A percentile compares a stretch with the other conserved stretches of the same genome.
phyloP scores from a whole-genome alignment of 306 rosid species.

The Psophocarpus tetragonolobus region DNA sequence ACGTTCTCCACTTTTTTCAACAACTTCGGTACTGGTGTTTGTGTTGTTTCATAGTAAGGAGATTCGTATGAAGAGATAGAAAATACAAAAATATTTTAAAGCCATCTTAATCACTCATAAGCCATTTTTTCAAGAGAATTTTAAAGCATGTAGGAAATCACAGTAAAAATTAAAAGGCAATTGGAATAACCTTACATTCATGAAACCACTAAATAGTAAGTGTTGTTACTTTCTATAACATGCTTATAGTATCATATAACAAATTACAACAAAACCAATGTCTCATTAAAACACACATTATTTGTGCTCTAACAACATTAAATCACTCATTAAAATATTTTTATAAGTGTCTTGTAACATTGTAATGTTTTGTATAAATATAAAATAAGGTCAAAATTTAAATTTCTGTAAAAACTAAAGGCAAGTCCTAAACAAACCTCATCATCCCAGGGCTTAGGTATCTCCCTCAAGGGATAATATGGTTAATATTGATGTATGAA shows the following conservation, averaged over 20 bases:
- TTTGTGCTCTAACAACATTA: background rate
- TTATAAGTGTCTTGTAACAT: too few relatives aligned
- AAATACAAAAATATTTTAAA: too few relatives aligned
- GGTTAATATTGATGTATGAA: too few relatives aligned
- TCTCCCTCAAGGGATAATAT: too few relatives aligned
- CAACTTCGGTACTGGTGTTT: constrained; percentile 77
- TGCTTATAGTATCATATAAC: background rate
- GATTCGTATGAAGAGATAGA: constrained; percentile 67
- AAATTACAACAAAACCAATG: constrained; percentile 1
- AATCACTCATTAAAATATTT: too few relatives aligned
- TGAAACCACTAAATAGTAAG: background rate
- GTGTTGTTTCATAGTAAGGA: constrained; percentile 57
- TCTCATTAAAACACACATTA: background rate
- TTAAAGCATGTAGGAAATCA: constrained; percentile 13
- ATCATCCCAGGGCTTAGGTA: too few relatives aligned
- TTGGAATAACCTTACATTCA: constrained; percentile 9
- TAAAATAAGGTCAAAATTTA: too few relatives aligned
- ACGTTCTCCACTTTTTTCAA: constrained; percentile 70
- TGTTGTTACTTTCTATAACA: background rate
- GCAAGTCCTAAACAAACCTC: too few relatives aligned
- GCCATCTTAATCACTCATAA: constrained; percentile 15
- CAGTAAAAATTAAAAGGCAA: background rate
- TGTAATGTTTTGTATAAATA: too few relatives aligned
- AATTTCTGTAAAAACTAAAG: too few relatives aligned
- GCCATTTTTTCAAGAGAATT: background rate